Evolutionary conservation across 1,139 yeast genomes (phyloP), one percentile per base, ranked within the genome.

Genomic region (Nadsonia commutata): DNA sequence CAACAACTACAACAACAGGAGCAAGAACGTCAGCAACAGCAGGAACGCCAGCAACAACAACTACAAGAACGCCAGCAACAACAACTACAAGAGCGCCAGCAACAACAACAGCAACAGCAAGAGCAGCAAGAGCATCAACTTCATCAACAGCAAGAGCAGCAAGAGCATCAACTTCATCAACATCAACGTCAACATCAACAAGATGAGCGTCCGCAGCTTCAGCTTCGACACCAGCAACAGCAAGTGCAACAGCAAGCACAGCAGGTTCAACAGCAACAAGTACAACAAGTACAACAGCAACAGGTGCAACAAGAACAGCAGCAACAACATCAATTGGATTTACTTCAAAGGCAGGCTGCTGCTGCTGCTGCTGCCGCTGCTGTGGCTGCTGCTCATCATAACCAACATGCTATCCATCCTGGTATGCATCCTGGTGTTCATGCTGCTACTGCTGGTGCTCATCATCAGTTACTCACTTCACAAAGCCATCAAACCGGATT

Each of bases 91-190:
- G 37, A 40, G 16, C 36, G 19, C 11, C 31, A 23, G 33, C 39
- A 31, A 36, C 46, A 44, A 23, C 44, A 43, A 13, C 47, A 36
- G 20, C 45, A 42, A 33, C 18, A 20, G 20, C 42, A 38, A n/a
- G 18, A 37, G 20, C 44, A 40, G 40, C 43, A 39, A 31, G 40
- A 46, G 40, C 43, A 38, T 5, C 40, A 22, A 11, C 43, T 17
- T 11, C 48, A 13, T 18, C 42, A 20, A 39, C 41, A 36, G 16
- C 46, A 22, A 16, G 43, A 31, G 36, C 45, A 42, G 6, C 45
- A 31, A 16, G 40, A 39, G 7, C 39, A 39, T 11, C 43, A 36
- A 7, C 43, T 18, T 9, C 38, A 36, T 8, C 45, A 39, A 11
- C 45, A 42, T 11, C 46, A 20, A 18, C 39, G 40, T 9, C 44